Evolutionary conservation across 192 early-diverging fungal genomes (phyloP).

Genomic region (Backusella circina): DNA sequence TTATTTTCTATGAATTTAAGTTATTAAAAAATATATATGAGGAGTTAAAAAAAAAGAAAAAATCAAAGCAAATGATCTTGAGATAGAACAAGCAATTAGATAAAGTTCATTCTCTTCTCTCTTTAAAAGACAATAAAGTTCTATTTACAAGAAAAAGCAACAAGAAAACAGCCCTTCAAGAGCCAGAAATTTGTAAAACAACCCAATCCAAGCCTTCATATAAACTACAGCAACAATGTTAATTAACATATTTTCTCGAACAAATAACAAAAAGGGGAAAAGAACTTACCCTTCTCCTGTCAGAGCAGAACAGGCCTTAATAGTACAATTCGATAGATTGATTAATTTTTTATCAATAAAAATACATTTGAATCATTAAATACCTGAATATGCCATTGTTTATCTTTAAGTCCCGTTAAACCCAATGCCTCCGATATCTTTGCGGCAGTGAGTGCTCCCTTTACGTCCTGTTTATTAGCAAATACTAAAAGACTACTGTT

Average conservation of each 20-base stretch:
- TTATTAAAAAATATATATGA: background rate
- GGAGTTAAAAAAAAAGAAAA: background rate
- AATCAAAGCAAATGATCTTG: background rate
- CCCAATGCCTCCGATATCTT: constrained; percentile 61
- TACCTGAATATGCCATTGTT: constrained; percentile 73
- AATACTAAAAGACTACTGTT: constrained; percentile 59
- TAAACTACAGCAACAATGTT: constrained; percentile 29
- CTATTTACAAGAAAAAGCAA: background rate
- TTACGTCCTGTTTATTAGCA: constrained; percentile 71
- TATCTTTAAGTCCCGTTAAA: constrained; percentile 54
- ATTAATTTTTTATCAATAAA: background rate
- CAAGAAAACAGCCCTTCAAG: background rate
- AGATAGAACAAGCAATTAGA: background rate
- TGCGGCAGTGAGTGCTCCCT: constrained; percentile 56
- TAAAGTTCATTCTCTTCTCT: background rate
- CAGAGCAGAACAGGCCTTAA: constrained; percentile 59
- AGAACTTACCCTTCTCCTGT: constrained; percentile 61
- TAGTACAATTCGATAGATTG: background rate
- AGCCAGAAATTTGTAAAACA: constrained; percentile 42
- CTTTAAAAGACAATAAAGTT: background rate
- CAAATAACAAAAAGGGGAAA: background rate
- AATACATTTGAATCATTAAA: background rate
- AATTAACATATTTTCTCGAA: background rate
- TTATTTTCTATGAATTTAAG: background rate
- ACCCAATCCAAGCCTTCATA: constrained; percentile 62